phyloP scores from a whole-genome alignment of 1,284 basidiomycete genomes.

The Xerocomus minutiporus region DNA sequence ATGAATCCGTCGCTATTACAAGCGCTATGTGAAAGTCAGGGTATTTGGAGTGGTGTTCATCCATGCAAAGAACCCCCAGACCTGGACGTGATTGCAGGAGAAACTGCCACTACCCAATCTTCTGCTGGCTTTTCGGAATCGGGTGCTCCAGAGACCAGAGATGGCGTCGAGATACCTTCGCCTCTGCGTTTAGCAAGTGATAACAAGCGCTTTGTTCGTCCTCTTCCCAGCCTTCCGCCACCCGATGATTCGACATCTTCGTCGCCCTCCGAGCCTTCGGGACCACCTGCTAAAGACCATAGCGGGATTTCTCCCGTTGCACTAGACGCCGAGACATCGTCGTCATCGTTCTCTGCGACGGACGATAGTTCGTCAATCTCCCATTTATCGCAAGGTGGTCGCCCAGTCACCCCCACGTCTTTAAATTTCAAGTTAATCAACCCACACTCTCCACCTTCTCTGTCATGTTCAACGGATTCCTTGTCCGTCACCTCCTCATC shows the following conservation, averaged over 20 bases:
- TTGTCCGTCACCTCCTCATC: conserved; percentile 42
- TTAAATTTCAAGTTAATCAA: conserved; percentile 35
- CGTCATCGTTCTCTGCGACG: conserved; percentile 24
- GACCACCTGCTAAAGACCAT: conserved; percentile 1
- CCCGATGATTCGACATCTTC: conserved; percentile 6
- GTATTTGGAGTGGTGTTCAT: conserved; percentile 51
- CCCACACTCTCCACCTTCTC: conserved; percentile 36
- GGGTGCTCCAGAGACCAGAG: neutral
- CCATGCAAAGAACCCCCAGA: conserved; percentile 6
- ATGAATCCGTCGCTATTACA: conserved; percentile 74
- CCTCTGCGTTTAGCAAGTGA: conserved; percentile 10
- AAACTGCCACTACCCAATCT: neutral
- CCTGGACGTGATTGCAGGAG: conserved; percentile 6
- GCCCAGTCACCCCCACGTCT: conserved; percentile 38
- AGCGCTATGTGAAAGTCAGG: conserved; percentile 66
- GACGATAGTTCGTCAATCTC: conserved; percentile 33
- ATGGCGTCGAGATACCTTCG: neutral
- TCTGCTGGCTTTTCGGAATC: neutral
- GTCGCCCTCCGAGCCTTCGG: conserved; percentile 10
- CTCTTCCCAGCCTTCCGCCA: conserved; percentile 28
- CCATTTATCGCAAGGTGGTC: conserved; percentile 25
- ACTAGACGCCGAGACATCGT: conserved; percentile 22
- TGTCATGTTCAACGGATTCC: conserved; percentile 45
- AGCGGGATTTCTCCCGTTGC: conserved; percentile 1
- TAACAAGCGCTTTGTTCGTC: conserved; percentile 19